Base-by-base conservation (phyloP, 208 protist species). In the Crithidia expoeki region DNA sequence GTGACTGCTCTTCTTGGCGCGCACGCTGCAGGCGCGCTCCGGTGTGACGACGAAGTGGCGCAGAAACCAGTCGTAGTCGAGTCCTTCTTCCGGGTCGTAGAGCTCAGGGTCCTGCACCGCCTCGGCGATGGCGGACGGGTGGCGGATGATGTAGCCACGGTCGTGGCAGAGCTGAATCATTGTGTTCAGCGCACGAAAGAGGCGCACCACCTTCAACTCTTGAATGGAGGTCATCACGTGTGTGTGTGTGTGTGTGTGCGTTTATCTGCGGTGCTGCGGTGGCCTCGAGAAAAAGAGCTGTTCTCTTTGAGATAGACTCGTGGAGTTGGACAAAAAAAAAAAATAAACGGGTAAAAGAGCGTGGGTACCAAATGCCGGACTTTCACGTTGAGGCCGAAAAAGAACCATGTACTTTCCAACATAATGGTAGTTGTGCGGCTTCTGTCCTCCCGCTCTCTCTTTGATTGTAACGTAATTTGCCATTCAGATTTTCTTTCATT, bases 111-210 rank as follows among this genome's bases (percentile, higher is more conserved):
- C 67, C 19, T 66, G 47, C 36, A 95, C 50, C 1, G 84, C 81
- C 11, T 87, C 76, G 12, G 85, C 90, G 56, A 96, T 76, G 17
- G 64, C 80, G 12, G 80, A 86, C 2, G 90, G 91, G 69, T 92
- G 88, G n/a, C 85, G 84, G 21, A 96, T 77, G 23, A 74, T 49
- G 77, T 86, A 94, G 73, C 86, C 88, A 27, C 88, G 84, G 57
- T 96, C 88, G 33, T 79, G 74, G 59, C 86, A 93, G 58, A 96
- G 75, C 50, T 90, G 86, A 30, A 94, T 81, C 19, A 81, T 73
- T 21, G 88, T 96, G 73, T 93, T 92, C 62, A 81, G 86, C n/a
- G 84, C 88, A 17, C 91, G 88, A 60, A 90, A 96, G 19, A 94
- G 50, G 7, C 89, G 86, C 44, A 90, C 81, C 33, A 86, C 52